Evolutionary conservation across 768 basidiomycete species (phyloP).

Genomic region (Cystofilobasidium macerans): DNA sequence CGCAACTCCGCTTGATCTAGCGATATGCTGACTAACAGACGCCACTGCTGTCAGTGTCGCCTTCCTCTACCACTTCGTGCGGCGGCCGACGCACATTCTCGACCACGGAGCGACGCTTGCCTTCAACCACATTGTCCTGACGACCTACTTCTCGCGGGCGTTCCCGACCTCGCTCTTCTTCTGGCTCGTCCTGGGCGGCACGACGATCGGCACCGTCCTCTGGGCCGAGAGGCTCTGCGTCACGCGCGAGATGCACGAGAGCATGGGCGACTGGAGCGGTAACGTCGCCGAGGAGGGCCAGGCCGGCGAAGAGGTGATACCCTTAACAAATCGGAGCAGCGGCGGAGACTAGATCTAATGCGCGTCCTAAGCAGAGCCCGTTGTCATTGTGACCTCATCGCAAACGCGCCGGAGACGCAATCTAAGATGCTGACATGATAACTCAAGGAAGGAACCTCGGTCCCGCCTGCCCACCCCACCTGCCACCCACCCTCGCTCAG

Average conservation of each 20-base stretch:
- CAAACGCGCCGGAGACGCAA: no score
- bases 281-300: neutral
- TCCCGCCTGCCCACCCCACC: no score
- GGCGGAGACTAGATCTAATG: neutral
- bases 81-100: constrained; percentile 83
- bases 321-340: neutral
- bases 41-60: constrained; percentile 51
- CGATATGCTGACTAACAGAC: neutral
- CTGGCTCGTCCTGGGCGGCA: constrained; percentile 67
- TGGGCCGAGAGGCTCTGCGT: constrained; percentile 86
- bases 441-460: no score
- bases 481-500: no score
- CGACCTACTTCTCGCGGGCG: constrained; percentile 72
- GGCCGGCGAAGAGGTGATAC: neutral
- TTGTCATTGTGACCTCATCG: no score
- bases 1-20: constrained; percentile 20
- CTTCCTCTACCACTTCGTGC: constrained; percentile 75
- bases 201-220: constrained; percentile 62
- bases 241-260: constrained; percentile 77
- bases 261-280: constrained; percentile 41
- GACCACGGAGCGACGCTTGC: constrained; percentile 85
- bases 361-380: no score
- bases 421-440: no score
- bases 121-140: constrained; percentile 84
- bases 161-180: constrained; percentile 85